Percentiles rank a stretch among this genome's conserved stretches.
Conservation (phyloP, 805 yeast genomes). For the Candida caryicola region DNA sequence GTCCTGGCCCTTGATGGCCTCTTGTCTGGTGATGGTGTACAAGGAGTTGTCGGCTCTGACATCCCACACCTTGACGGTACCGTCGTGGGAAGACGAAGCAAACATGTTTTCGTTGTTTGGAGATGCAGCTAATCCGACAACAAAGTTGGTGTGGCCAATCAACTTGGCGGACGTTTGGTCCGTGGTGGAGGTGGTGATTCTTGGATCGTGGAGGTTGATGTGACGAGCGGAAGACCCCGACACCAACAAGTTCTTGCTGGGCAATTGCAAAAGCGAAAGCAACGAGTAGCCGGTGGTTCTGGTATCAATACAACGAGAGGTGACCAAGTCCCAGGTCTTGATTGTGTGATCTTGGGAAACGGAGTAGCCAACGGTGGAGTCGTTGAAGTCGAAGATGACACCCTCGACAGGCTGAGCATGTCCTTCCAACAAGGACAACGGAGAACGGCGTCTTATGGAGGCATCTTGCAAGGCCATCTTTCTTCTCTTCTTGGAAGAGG, state of each 20-base stretch:
- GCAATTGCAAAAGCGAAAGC: constrained; percentile 68
- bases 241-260: constrained; percentile 68
- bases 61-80: constrained; percentile 95
- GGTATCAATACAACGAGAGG: constrained; percentile 82
- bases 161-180: constrained; percentile 62
- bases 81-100: constrained; percentile 93
- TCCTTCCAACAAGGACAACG: constrained; percentile 73
- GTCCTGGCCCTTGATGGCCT: constrained; percentile 41
- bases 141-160: constrained; percentile 89
- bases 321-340: constrained; percentile 94
- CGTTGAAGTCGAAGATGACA: constrained; percentile 69
- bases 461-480: constrained; percentile 76
- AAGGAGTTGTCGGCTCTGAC: constrained; percentile 79
- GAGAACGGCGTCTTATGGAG: constrained; percentile 74
- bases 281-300: constrained; percentile 83
- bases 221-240: constrained; percentile 99
- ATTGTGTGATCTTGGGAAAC: constrained; percentile 95
- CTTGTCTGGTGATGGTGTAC: constrained; percentile 78
- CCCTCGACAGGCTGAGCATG: constrained; percentile 88
- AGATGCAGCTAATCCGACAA: constrained; percentile 68
- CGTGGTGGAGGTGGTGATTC: constrained; percentile 57
- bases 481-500: constrained; percentile 87
- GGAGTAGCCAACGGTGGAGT: constrained; percentile 82
- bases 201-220: constrained; percentile 89
- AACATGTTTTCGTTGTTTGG: constrained; percentile 81